Percentiles rank a stretch among this genome's conserved stretches.
These are phyloP conservation scores for Podila epigama DNA, from an alignment of 192 early-diverging fungal species.

Conservation along the genomic window DNA sequence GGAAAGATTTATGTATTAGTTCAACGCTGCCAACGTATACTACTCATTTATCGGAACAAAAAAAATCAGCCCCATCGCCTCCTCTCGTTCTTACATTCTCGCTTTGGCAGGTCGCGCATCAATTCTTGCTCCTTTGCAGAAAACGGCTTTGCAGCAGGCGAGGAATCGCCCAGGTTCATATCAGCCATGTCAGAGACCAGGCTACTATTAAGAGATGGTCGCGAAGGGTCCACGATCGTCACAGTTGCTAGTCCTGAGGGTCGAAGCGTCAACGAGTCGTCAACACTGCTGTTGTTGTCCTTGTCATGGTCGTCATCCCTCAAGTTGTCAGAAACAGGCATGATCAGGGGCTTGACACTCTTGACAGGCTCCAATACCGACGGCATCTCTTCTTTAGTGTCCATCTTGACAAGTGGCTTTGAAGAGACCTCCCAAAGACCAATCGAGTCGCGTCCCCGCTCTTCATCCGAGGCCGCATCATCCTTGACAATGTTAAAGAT, in stretches of 20 bases:
- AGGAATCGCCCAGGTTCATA: slow-evolving; percentile 20
- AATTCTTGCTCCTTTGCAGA: slow-evolving; percentile 71
- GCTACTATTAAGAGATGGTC: background rate
- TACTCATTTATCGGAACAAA: background rate
- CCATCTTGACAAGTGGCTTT: slow-evolving; percentile 3
- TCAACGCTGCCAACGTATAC: too few relatives aligned
- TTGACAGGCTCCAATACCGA: background rate
- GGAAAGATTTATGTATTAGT: background rate
- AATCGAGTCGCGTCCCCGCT: background rate
- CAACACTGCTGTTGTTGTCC: too few relatives aligned
- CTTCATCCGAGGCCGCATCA: slow-evolving; percentile 7
- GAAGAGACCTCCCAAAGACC: slow-evolving; percentile 25
- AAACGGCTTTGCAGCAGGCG: slow-evolving; percentile 50
- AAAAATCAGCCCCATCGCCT: background rate
- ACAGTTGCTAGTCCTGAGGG: slow-evolving; percentile 12
- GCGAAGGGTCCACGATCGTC: slow-evolving; percentile 19
- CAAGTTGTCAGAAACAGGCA: background rate
- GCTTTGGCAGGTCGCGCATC: slow-evolving; percentile 83
- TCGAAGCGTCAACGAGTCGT: background rate
- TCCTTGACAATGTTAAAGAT: slow-evolving; percentile 52
- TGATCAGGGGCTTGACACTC: background rate
- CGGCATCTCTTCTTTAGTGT: background rate
- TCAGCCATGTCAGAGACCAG: slow-evolving; percentile 25
- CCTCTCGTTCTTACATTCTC: slow-evolving; percentile 65
- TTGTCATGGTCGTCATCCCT: background rate